Percentiles rank a stretch among this genome's conserved stretches.
Evolutionary conservation across 2,329 filamentous ascomycete genomes (phyloP).

Genomic region (Nothopassalora personata): DNA sequence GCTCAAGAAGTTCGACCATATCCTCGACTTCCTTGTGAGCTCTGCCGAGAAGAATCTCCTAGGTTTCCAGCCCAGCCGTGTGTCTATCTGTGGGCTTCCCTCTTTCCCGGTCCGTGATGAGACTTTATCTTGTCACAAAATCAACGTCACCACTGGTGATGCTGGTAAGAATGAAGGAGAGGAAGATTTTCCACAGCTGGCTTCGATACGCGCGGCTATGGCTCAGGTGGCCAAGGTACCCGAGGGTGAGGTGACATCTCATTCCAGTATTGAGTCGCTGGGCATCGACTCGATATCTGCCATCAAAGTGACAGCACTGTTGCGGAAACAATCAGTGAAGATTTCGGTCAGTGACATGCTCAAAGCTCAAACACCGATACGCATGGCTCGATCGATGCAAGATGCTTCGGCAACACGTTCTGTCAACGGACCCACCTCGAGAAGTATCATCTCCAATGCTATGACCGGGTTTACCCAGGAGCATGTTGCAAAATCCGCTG

Average conservation of each 20-base stretch:
- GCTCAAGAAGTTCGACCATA: constrained; percentile 54
- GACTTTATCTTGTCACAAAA: constrained; percentile 9
- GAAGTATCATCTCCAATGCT: constrained; percentile 5
- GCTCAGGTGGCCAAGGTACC: constrained; percentile 57
- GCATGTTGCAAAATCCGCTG: constrained; percentile 10
- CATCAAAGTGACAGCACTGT: constrained; percentile 70
- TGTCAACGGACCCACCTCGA: constrained; percentile 13
- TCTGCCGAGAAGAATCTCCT: constrained; percentile 50
- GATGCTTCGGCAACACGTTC: background rate
- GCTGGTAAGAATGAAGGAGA: constrained; percentile 7
- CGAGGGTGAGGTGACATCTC: constrained; percentile 52
- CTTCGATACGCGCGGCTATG: constrained; percentile 43
- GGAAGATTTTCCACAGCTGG: constrained; percentile 1
- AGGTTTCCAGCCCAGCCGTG: constrained; percentile 45
- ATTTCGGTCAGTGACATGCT: constrained; percentile 69
- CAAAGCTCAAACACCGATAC: constrained; percentile 56
- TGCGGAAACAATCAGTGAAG: constrained; percentile 58
- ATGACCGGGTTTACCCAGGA: background rate
- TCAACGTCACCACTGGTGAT: constrained; percentile 1
- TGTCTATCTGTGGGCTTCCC: constrained; percentile 63
- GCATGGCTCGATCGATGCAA: constrained; percentile 50
- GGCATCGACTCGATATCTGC: constrained; percentile 89
- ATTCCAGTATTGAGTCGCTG: constrained; percentile 70
- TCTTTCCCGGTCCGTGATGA: constrained; percentile 32
- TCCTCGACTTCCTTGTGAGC: constrained; percentile 54